A percentile compares a stretch with the other conserved stretches of the same genome.
phyloP scores from a whole-genome alignment of 2,329 filamentous ascomycete species.

The Diaporthe vexans region DNA sequence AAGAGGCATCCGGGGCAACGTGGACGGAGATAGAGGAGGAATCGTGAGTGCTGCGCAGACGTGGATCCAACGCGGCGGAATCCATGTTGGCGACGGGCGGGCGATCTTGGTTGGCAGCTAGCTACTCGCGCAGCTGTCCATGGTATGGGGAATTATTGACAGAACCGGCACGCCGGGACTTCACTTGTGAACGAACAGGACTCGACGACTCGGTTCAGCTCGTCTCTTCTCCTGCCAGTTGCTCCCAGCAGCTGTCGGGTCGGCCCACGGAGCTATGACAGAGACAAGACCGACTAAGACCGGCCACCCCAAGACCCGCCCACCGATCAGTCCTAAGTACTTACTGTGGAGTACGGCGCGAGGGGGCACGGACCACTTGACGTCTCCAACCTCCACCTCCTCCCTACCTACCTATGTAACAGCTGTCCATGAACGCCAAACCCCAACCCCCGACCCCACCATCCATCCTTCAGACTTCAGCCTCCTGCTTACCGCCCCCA shows the following conservation, averaged over 20 bases:
- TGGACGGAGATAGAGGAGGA: slow-evolving; percentile 34
- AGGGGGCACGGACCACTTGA: slow-evolving; percentile 4
- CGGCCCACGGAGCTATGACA: slow-evolving; percentile 40
- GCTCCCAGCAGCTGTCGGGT: slow-evolving; percentile 21
- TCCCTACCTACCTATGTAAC: neutral
- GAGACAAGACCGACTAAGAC: slow-evolving; percentile 34
- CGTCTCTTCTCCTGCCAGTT: neutral
- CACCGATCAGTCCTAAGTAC: slow-evolving; percentile 27
- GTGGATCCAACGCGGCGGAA: slow-evolving; percentile 41
- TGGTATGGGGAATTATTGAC: neutral
- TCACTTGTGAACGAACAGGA: no score
- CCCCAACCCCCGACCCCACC: slow-evolving; percentile 18
- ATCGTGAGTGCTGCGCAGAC: slow-evolving; percentile 40
- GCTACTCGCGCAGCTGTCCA: neutral
- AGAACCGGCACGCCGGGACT: no score
- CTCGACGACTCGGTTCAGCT: neutral
- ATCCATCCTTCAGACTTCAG: no score
- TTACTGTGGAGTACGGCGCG: neutral
- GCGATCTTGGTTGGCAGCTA: slow-evolving; percentile 3
- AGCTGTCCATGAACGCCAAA: neutral
- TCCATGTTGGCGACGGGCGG: slow-evolving; percentile 40
- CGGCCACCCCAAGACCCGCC: slow-evolving; percentile 10
- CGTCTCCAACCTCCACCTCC: neutral
- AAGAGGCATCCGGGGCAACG: slow-evolving; percentile 10
- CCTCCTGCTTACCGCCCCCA: no score